A percentile compares a stretch with the other conserved stretches of the same genome.
phyloP scores from a whole-genome alignment of 441 rosid species.

The Metrosideros polymorpha region DNA sequence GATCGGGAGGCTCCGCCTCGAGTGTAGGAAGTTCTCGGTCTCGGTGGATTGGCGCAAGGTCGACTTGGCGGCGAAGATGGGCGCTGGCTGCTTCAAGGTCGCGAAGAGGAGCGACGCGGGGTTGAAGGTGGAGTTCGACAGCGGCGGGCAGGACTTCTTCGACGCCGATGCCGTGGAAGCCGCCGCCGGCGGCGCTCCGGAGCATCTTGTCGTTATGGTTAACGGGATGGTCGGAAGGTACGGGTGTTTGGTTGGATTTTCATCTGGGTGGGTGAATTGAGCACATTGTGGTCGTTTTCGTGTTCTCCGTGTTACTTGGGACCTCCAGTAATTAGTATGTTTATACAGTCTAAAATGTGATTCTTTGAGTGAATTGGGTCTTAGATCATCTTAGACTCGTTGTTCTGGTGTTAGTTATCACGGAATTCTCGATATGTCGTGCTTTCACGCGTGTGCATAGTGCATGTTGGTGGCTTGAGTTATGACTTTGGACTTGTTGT shows the following conservation, averaged over 20 bases:
- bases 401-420: background rate
- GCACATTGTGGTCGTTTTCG: background rate
- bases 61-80: conserved; percentile 30
- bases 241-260: background rate
- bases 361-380: background rate
- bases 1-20: background rate
- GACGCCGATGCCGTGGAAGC: conserved; percentile 27
- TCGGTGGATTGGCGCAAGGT: conserved; percentile 15
- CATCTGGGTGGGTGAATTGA: background rate
- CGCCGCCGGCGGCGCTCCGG: conserved; percentile 23
- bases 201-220: conserved; percentile 86
- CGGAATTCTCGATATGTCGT: background rate
- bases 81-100: conserved; percentile 42
- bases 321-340: background rate
- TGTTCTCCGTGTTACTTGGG: background rate
- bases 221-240: conserved; percentile 85
- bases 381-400: background rate
- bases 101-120: conserved; percentile 2
- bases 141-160: conserved; percentile 60
- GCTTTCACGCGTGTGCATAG: background rate
- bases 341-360: background rate
- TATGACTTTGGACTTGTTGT: background rate
- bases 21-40: background rate
- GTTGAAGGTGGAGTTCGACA: conserved; percentile 40
- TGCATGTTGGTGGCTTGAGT: background rate